phyloP scores from a whole-genome alignment of 108 stramenopile species.

The Nitzschia sp. region DNA sequence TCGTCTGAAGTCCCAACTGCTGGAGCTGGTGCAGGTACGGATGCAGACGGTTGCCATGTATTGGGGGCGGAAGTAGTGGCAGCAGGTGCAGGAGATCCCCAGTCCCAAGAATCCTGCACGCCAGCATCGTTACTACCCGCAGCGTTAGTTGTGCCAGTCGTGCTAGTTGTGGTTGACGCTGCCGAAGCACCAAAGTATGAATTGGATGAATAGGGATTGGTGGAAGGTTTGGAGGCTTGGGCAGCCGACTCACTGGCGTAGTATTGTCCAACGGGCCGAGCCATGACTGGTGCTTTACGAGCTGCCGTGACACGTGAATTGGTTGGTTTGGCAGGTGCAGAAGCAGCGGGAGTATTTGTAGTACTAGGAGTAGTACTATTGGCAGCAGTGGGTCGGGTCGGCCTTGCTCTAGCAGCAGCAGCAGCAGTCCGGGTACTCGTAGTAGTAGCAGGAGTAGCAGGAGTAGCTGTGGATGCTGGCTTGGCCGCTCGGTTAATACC shows the following conservation, averaged over 20 bases:
- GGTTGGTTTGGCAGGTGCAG: background rate
- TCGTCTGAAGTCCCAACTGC: slow-evolving; percentile 1
- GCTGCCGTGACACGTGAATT: background rate
- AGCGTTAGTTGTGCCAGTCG: background rate
- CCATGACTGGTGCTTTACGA: slow-evolving; percentile 19
- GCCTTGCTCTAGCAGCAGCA: background rate
- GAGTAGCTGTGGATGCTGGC: background rate
- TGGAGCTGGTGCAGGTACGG: slow-evolving; percentile 2
- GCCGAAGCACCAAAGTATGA: background rate
- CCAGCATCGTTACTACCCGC: background rate
- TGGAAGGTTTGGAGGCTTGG: background rate
- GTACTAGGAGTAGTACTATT: background rate
- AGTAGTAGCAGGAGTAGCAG: background rate
- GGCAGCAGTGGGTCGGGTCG: background rate
- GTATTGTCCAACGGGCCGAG: slow-evolving; percentile 31
- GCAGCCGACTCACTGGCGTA: slow-evolving; percentile 10
- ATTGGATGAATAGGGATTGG: background rate
- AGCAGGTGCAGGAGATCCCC: slow-evolving; percentile 8
- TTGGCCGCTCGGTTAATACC: background rate
- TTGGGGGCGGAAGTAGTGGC: no score
- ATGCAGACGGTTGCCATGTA: background rate
- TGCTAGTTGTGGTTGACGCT: background rate
- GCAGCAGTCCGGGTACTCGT: background rate
- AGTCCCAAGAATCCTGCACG: slow-evolving; percentile 26
- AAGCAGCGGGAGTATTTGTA: background rate